Evolutionary conservation across 495 filamentous ascomycete genomes (phyloP).

Genomic region (Daldinia loculata): DNA sequence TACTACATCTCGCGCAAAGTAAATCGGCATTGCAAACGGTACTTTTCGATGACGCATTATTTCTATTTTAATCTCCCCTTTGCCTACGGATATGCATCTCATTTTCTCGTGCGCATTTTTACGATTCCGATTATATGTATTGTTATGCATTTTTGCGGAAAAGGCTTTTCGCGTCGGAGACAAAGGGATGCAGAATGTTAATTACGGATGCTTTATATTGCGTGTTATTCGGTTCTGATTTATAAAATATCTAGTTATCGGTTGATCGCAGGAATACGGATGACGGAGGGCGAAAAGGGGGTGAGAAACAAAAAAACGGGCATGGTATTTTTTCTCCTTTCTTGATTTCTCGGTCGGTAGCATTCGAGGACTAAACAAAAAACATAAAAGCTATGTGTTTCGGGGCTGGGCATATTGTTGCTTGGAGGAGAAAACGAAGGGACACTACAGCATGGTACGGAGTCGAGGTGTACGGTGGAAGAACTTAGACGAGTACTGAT

Average conservation of each 20-base stretch:
- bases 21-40: not conserved
- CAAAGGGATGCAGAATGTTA: slow-evolving; percentile 6
- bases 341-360: not conserved
- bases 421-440: slow-evolving; percentile 33
- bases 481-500: slow-evolving; percentile 28
- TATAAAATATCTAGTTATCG: not conserved
- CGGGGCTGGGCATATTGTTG: slow-evolving; percentile 23
- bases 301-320: slow-evolving; percentile 10
- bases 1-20: slow-evolving; percentile 16
- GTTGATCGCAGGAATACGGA: not conserved
- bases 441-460: slow-evolving; percentile 26
- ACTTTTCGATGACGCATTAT: not conserved
- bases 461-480: slow-evolving; percentile 35
- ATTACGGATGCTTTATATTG: slow-evolving; percentile 15
- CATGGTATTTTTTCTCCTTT: not conserved
- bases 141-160: not conserved
- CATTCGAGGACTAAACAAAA: slow-evolving; percentile 25
- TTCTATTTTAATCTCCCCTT: slow-evolving; percentile 12
- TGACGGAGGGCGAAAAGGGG: not conserved
- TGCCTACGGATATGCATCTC: slow-evolving; percentile 2
- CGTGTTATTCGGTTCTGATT: slow-evolving; percentile 22
- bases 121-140: not conserved
- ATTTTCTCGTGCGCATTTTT: slow-evolving; percentile 12
- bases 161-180: slow-evolving; percentile 6
- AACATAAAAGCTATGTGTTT: slow-evolving; percentile 20